Evolutionary conservation across 75 land plant genomes (phyloP).

Genomic region (Gnetum montanum): DNA sequence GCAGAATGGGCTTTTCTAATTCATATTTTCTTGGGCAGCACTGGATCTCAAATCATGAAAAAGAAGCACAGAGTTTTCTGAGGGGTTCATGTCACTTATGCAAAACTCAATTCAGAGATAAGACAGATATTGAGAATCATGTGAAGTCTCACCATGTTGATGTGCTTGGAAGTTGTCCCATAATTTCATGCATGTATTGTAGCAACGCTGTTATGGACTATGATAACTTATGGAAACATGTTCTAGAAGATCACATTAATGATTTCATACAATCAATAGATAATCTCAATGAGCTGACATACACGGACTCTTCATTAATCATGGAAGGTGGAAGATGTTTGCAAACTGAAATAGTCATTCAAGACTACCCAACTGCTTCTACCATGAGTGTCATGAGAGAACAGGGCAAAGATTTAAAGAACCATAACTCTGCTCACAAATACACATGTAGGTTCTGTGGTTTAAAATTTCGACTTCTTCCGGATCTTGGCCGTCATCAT

Average conservation of each 20-base stretch:
- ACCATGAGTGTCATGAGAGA: slow-evolving; percentile 2
- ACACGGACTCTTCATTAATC: slow-evolving; percentile 7
- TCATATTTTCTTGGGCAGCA: slow-evolving; percentile 56
- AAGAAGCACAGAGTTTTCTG: slow-evolving; percentile 77
- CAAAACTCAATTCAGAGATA: slow-evolving; percentile 61
- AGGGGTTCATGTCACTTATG: slow-evolving; percentile 83
- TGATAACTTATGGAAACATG: slow-evolving; percentile 81
- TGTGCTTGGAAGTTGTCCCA: slow-evolving; percentile 31
- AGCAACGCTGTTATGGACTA: slow-evolving; percentile 48
- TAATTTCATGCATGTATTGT: slow-evolving; percentile 69
- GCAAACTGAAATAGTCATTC: background rate
- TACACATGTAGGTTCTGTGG: slow-evolving; percentile 78
- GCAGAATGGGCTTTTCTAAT: slow-evolving; percentile 51
- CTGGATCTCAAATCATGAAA: slow-evolving; percentile 62
- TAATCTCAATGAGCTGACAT: slow-evolving; percentile 7
- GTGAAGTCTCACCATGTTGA: slow-evolving; percentile 56
- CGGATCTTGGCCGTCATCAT: slow-evolving; percentile 97
- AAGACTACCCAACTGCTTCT: too few relatives aligned
- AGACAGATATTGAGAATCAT: slow-evolving; percentile 59
- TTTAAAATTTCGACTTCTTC: slow-evolving; percentile 67
- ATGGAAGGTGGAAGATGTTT: slow-evolving; percentile 8
- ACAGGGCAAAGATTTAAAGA: slow-evolving; percentile 7
- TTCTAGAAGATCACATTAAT: slow-evolving; percentile 48
- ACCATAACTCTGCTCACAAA: slow-evolving; percentile 17
- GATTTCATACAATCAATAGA: slow-evolving; percentile 31